Conservation (phyloP, 768 basidiomycete genomes). For the Boletus bicolor region DNA sequence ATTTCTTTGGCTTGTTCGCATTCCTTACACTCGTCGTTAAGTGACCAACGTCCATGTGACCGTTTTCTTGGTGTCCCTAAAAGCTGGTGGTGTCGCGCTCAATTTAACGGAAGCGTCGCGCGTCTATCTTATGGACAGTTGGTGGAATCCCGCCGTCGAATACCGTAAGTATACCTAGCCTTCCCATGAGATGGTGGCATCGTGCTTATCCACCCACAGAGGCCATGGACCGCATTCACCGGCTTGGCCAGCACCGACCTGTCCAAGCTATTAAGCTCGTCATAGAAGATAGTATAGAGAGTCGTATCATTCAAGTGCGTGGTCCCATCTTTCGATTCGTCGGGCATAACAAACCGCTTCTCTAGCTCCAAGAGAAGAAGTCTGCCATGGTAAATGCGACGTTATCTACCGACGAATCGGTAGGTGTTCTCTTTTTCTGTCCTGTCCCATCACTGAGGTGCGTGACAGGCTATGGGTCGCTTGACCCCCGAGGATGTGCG, state of each 20-base stretch:
- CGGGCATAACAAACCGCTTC: background rate
- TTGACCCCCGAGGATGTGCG: constrained; percentile 81
- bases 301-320: constrained; percentile 81
- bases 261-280: constrained; percentile 93
- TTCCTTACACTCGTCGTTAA: constrained; percentile 27
- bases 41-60: constrained; percentile 93
- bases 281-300: constrained; percentile 95
- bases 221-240: constrained; percentile 97
- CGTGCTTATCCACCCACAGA: constrained; percentile 42
- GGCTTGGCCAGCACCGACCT: constrained; percentile 91
- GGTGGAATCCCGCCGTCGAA: constrained; percentile 98
- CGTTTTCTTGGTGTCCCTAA: constrained; percentile 95
- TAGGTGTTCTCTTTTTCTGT: constrained; percentile 31
- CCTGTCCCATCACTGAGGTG: constrained; percentile 11
- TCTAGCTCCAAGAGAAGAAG: constrained; percentile 92
- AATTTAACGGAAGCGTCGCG: constrained; percentile 90
- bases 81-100: constrained; percentile 92
- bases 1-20: background rate
- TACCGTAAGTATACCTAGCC: constrained; percentile 54
- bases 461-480: constrained; percentile 79
- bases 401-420: constrained; percentile 75
- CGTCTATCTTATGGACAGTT: constrained; percentile 95
- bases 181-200: background rate
- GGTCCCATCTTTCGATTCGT: background rate
- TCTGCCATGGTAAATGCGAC: constrained; percentile 92